Base-by-base conservation (phyloP, 169 alveolate species). In the Hammondia hammondi region DNA sequence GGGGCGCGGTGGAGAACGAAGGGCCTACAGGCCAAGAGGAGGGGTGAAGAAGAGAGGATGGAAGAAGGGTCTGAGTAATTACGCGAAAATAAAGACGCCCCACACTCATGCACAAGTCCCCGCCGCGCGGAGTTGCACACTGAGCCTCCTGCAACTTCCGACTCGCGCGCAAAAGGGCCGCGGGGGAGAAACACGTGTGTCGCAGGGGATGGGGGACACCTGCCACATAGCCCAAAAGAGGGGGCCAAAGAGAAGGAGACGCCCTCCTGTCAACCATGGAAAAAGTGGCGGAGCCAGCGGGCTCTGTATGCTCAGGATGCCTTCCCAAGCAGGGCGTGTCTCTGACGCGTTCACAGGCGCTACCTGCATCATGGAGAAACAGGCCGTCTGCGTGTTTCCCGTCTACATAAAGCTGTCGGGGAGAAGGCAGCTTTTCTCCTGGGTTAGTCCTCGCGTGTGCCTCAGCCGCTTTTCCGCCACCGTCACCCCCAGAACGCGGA, bases 81-180 rank as follows among this genome's bases (percentile, higher is more conserved):
- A 77, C 48, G 10, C 87, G 87, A 32, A 77, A 77, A 32, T 77
- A 77, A 6, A 39, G 48, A 29, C 87, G 43, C 9, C 87, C 87
- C 19, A 77, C 7, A 32, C 87, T 77, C 87, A 77, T 77, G 48
- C 87, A 77, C 48, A 77, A 77, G 48, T 77, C 87, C 24, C 87
- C 87, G 45, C 84, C 84, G 2, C 87, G 56, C 56, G 19, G 27
- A 19, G 9, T 39, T n/a, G 87, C 46, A 5, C 27, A 17, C 19
- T 32, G 87, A 1, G 87, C 87, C 48, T 77, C 87, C 45, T 77
- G 87, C 48, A 77, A 77, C 87, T 77, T 77, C 87, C 87, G 87
- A 37, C 56, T 77, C 27, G 87, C 87, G 2, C 87, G 87, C 45
- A 77, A 32, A 24, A 77, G 48, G 27, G 87, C 87, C 32, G 56